These are phyloP conservation scores for Pleomassaria siparia DNA, from an alignment of 2,329 filamentous ascomycete genomes.

Conservation along the genomic window DNA sequence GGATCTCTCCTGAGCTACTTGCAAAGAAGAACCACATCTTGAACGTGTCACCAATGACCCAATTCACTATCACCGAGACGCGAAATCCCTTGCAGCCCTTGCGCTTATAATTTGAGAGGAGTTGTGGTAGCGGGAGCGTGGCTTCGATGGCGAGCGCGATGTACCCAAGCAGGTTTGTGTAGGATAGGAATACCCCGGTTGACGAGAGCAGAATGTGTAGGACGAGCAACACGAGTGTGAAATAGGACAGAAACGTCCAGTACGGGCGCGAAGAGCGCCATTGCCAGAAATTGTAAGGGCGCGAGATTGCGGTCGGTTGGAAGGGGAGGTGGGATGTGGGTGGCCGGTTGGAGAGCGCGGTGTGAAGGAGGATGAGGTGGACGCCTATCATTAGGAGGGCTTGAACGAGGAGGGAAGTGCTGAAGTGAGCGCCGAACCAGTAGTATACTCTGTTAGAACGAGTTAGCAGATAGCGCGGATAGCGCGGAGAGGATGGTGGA, in stretches of 20 bases:
- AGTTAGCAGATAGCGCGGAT: neutral
- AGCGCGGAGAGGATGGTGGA: neutral
- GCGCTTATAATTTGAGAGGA: constrained; percentile 68
- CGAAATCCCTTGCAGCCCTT: constrained; percentile 77
- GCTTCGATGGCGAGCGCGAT: constrained; percentile 79
- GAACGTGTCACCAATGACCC: constrained; percentile 79
- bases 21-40: constrained; percentile 81
- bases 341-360: constrained; percentile 60
- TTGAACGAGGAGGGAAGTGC: constrained; percentile 60
- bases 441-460: constrained; percentile 58
- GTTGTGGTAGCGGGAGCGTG: constrained; percentile 78
- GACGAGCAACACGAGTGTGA: constrained; percentile 61
- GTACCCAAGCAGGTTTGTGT: constrained; percentile 70
- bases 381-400: constrained; percentile 62
- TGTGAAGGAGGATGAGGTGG: constrained; percentile 61
- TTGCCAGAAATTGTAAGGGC: constrained; percentile 81
- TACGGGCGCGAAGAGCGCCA: constrained; percentile 76
- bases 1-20: constrained; percentile 54
- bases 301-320: constrained; percentile 49
- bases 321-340: constrained; percentile 59
- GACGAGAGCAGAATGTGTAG: constrained; percentile 69
- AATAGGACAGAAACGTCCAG: constrained; percentile 75
- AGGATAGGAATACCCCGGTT: constrained; percentile 61
- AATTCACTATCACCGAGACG: constrained; percentile 72
- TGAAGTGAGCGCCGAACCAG: constrained; percentile 65